Evolutionary conservation across 805 yeast genomes (phyloP), one percentile per base, ranked within the genome.

Genomic region (Brettanomyces sp.): DNA sequence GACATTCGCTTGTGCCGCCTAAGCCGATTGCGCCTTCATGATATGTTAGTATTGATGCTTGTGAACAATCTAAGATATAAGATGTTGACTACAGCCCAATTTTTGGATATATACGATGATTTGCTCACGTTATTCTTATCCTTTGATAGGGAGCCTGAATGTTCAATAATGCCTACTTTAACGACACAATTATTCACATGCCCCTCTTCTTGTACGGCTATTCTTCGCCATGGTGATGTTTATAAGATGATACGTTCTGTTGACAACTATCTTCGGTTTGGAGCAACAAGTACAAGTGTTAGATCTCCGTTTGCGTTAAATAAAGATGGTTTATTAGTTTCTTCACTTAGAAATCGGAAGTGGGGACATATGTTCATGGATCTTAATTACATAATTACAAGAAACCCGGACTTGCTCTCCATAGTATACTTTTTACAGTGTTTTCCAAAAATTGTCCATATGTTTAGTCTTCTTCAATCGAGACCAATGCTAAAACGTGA

Each of bases 181-280:
- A 80, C 95, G 0, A 80, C 91, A 0, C 99, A 93, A 63, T 66
- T 93, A 22, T 89, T 89, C 62, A 90, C 97, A 0, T 83, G 95
- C 45, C 96, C 97, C 0, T 76, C 89, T 0, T 82, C 84, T 52
- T 81, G 95, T 0, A 74, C 76, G 1, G 66, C 77, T 25, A 75
- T 85, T 24, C 71, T 80, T 5, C 62, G 68, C 30, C 84, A 80
- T 54, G 87, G 87, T 7, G 86, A 82, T 49, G 64, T 83, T 21
- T 69, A 80, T 2, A 70, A 79, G 42, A 74, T 85, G 47, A 62
- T 84, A 46, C 80, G 85, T 4, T 66, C 82, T 7, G 70, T 85
- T 2, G 80, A 76, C 55, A 80, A 80, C 2, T 80, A 77, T 53
- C 32, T 43, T n/a, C 41, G 41, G 6, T 24, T 34, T 13, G 45